Evolutionary conservation across 2,329 filamentous ascomycete genomes (phyloP), one percentile per base, ranked within the genome.

Genomic region (Lecanoromycetidae sp.): DNA sequence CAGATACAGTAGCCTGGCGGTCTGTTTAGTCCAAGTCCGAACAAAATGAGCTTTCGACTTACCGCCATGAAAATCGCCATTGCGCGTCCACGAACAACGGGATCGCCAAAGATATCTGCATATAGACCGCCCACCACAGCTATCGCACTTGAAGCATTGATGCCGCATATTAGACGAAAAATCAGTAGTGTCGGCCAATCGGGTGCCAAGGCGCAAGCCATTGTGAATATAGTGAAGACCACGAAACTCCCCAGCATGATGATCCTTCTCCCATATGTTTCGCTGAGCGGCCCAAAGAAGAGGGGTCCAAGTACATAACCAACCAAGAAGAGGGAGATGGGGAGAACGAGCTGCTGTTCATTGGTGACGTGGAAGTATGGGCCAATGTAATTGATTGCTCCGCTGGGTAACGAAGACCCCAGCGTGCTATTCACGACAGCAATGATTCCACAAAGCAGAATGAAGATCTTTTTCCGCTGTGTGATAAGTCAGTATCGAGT

Each of bases 241-340:
- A 66, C 58, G 37, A 72, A 60, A 1, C 68, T 61, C 3, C 66
- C 65, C 5, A 71, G 57, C 56, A 72, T 67, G 13, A 62, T 64
- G 48, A 62, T 57, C 51, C 75, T 61, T 58, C 67, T 33, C 68
- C 57, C 0, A 64, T 70, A 41, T 59, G 67, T 4, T 65, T 38
- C 7, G 60, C 62, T 47, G 64, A 68, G 3, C 8, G 53, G 52
- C n/a, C 52, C 53, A 22, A 61, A 54, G n/a, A 60, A 38, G 49
- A 78, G 77, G 0, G 74, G 71, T 8, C 57, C 62, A 0, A 78
- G 61, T 50, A 79, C 46, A 37, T 51, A 51, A 29, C 70, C 71
- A 15, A 72, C 62, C 23, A 74, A 59, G 47, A 68, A 74, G 20
- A 73, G 69, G 3, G 70, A 72, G 0, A 68, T 71, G 0, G 71